Evolutionary conservation across 1,284 basidiomycete genomes (phyloP), one percentile per base, ranked within the genome.

Genomic region (Moesziomyces parantarcticus): DNA sequence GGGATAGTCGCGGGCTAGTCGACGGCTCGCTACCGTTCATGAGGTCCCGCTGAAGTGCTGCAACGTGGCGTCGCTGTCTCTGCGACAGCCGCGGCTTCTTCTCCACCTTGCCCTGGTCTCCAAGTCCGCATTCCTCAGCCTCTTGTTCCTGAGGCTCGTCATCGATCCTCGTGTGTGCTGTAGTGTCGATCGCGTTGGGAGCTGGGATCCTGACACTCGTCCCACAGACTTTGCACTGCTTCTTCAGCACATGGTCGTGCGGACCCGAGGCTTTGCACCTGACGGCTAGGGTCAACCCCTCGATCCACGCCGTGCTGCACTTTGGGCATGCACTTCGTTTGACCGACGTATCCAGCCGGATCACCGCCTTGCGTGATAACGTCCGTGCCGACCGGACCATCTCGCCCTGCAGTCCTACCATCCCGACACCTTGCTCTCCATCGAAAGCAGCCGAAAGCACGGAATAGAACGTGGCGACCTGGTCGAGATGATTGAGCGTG

Each of bases 401-500:
- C 42, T 66, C 59, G 34, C 46, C 44, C 34, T 66, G 63, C 29
- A 61, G 34, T 3, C 34, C 34, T 18, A 36, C 34, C 14, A 36
- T 18, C 36, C 20, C 46, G 18, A 13, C 50, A 47, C n/a, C 20
- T 18, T 42, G 18, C 41, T 42, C 41, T n/a, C 20, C 41, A 5
- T 20, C 20, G 20, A 20, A 18, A 21, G 41, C 20, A 2, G 57
- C 32, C 1, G 55, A 36, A 3, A 72, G 26, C 7, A 57, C 44
- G 0, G 63, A 47, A 52, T 72, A 72, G 50, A 58, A 72, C 1
- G 63, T 49, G 6, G 69, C 63, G 1, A 72, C 69, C 29, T 72
- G 69, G 16, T 57, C 21, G 25, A 72, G 57, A 42, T 72, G 69
- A 39, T 66, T 72, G 41, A 72, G 59, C 14, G 69, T 72, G 23